A percentile compares a stretch with the other conserved stretches of the same genome.
Evolutionary conservation across 768 basidiomycete genomes (phyloP).

Genomic region (Leccinum imitatum): DNA sequence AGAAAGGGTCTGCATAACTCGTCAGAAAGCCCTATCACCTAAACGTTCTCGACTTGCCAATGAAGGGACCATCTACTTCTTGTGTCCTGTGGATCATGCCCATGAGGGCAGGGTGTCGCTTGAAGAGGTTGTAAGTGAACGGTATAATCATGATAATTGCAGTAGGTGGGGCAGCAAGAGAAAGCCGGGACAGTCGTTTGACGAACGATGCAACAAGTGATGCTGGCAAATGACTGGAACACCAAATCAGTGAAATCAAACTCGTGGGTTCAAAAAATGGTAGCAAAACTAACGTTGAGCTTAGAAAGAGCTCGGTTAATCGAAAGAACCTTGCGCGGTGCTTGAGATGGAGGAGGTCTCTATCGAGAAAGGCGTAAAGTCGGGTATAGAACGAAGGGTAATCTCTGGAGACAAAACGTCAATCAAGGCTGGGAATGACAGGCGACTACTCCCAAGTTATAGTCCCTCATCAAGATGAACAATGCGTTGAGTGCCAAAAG

Average conservation of each 20-base stretch:
- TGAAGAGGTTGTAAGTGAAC: conserved; percentile 92
- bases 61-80: no score
- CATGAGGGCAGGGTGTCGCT: conserved; percentile 90
- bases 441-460: conserved; percentile 78
- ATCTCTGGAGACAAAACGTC: conserved; percentile 54
- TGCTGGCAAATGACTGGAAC: conserved; percentile 76
- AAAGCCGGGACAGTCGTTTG: conserved; percentile 84
- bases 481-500: conserved; percentile 89
- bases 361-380: conserved; percentile 86
- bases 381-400: conserved; percentile 95
- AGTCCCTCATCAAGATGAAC: conserved; percentile 87
- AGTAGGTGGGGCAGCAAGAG: conserved; percentile 83
- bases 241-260: conserved; percentile 4
- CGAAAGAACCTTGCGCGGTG: conserved; percentile 95
- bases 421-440: conserved; percentile 1
- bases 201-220: conserved; percentile 93
- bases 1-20: conserved; percentile 62
- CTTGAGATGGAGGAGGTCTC: conserved; percentile 85
- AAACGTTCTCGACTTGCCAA: conserved; percentile 31
- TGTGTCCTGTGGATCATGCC: conserved; percentile 79
- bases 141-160: conserved; percentile 90
- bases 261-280: not conserved
- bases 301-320: conserved; percentile 84
- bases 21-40: conserved; percentile 4
- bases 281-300: conserved; percentile 72